Percentiles rank a stretch among this genome's conserved stretches.
These are phyloP conservation scores for Fusarium neocosmosporiellum DNA, from an alignment of 2,329 filamentous ascomycete species.

Conservation along the genomic window DNA sequence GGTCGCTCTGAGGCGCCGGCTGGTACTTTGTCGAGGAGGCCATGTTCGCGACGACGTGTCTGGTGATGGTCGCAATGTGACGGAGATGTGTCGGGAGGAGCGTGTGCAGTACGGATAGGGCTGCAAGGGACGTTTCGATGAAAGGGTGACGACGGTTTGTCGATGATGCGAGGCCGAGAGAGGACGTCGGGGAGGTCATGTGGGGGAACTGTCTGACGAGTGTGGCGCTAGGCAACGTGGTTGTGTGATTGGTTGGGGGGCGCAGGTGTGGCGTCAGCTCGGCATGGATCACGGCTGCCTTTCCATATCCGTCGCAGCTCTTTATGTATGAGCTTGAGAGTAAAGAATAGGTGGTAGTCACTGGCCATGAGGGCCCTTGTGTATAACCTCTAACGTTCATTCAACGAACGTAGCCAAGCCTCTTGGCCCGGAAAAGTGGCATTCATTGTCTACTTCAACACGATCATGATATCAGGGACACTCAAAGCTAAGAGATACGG, in stretches of 20 bases:
- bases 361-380: background rate
- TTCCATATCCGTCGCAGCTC: background rate
- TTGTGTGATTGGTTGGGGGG: slow-evolving; percentile 28
- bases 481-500: background rate
- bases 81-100: background rate
- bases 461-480: background rate
- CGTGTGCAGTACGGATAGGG: slow-evolving; percentile 6
- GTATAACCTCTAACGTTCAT: background rate
- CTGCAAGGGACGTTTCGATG: slow-evolving; percentile 24
- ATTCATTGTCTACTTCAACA: background rate
- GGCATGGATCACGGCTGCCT: background rate
- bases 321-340: background rate
- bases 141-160: slow-evolving; percentile 28
- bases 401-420: background rate
- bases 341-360: background rate
- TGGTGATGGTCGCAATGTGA: background rate
- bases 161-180: slow-evolving; percentile 38
- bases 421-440: background rate
- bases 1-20: slow-evolving; percentile 86
- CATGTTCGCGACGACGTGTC: slow-evolving; percentile 59
- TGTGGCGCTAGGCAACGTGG: slow-evolving; percentile 37
- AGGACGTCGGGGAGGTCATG: slow-evolving; percentile 36
- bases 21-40: slow-evolving; percentile 84
- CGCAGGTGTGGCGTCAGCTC: slow-evolving; percentile 38
- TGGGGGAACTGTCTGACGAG: slow-evolving; percentile 23